Evolutionary conservation across 371 early-diverging fungal genomes (phyloP).

Genomic region (Mucor mucedo): DNA sequence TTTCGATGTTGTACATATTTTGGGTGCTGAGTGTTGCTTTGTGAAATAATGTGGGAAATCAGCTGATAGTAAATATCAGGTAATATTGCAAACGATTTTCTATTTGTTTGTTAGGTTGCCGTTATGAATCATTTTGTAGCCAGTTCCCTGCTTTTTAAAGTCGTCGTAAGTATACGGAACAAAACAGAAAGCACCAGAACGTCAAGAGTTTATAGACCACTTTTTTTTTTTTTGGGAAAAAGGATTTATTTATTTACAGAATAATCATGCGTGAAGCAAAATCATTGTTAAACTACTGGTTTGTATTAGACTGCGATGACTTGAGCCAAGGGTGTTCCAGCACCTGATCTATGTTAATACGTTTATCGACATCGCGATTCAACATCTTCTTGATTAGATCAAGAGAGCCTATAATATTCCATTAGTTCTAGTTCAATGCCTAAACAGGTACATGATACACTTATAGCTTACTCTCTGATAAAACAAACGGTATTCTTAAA

Average conservation of each 20-base stretch:
- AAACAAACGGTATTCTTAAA: conserved; percentile 62
- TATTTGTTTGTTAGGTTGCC: too few species aligned
- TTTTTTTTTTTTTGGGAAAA: not conserved
- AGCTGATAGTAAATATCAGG: too few species aligned
- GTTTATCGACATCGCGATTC: conserved; percentile 47
- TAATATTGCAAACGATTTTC: too few species aligned
- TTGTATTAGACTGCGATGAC: not conserved
- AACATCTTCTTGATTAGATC: conserved; percentile 61
- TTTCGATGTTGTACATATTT: too few species aligned
- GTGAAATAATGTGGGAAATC: too few species aligned
- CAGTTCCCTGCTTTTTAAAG: too few species aligned
- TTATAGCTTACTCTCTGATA: conserved; percentile 60
- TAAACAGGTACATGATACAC: not conserved
- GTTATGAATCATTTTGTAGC: too few species aligned
- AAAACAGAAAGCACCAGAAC: not conserved
- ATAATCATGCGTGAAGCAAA: not conserved
- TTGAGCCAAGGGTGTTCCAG: conserved; percentile 60
- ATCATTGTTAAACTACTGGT: not conserved
- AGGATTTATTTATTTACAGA: not conserved
- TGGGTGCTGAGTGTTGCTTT: too few species aligned
- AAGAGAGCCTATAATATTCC: conserved; percentile 43
- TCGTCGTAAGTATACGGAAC: not conserved
- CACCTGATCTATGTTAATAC: conserved; percentile 61
- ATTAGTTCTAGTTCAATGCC: not conserved
- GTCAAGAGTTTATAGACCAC: not conserved